A percentile compares a stretch with the other conserved stretches of the same genome.
These are phyloP conservation scores for Kurtzmaniella quercitrusa DNA, from an alignment of 1,139 yeast genomes.

Conservation along the genomic window DNA sequence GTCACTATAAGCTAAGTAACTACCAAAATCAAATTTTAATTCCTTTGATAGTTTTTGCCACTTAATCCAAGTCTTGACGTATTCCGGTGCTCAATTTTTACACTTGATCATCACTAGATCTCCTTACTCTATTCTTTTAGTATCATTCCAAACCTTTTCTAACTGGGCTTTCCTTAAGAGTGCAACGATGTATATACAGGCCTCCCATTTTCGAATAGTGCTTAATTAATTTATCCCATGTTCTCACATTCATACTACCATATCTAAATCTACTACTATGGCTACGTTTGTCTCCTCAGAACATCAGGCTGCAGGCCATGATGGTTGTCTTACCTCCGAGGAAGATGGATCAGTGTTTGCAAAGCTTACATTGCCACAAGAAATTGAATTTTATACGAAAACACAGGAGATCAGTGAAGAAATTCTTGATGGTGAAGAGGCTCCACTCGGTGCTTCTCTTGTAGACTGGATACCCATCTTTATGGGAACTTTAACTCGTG, in stretches of 20 bases:
- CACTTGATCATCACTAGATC: no score
- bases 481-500: slow-evolving; percentile 35
- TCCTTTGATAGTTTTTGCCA: no score
- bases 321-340: slow-evolving; percentile 61
- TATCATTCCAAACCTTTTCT: no score
- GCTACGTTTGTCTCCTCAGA: slow-evolving; percentile 15
- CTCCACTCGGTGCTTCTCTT: slow-evolving; percentile 33
- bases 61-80: no score
- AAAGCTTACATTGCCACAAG: slow-evolving; percentile 63
- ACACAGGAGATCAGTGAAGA: slow-evolving; percentile 17
- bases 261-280: slow-evolving; percentile 4
- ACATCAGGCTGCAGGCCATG: slow-evolving; percentile 87
- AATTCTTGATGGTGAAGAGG: slow-evolving; percentile 18
- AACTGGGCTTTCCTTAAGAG: no score
- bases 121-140: no score
- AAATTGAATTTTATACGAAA: slow-evolving; percentile 63
- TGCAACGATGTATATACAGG: no score
- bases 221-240: no score
- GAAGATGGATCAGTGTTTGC: slow-evolving; percentile 63
- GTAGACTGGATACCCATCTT: slow-evolving; percentile 51
- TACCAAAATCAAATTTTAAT: no score
- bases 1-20: no score
- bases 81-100: no score
- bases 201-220: no score
- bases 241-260: background rate